Evolutionary conservation across 768 basidiomycete species (phyloP).

Genomic region (Serendipita sp.): DNA sequence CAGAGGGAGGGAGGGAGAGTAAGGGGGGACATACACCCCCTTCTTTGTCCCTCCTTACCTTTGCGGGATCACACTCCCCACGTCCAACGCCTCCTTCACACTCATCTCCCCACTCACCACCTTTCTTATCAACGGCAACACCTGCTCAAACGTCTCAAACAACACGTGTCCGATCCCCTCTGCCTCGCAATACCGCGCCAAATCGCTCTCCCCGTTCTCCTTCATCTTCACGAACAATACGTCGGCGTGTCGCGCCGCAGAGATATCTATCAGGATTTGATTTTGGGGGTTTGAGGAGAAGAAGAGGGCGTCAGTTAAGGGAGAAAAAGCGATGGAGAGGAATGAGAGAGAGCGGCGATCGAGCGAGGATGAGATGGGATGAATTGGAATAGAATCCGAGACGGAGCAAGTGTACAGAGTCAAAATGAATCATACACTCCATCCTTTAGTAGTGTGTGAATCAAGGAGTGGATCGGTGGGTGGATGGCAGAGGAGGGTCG

Average conservation of each 20-base stretch:
- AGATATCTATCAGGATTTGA: slow-evolving; percentile 48
- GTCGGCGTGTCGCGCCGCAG: slow-evolving; percentile 84
- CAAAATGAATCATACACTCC: no score
- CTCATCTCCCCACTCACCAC: neutral
- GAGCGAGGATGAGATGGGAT: no score
- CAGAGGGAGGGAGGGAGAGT: no score
- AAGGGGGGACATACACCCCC: neutral
- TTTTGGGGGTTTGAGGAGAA: no score
- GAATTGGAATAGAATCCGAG: no score
- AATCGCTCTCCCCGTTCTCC: slow-evolving; percentile 63
- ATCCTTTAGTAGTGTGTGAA: no score
- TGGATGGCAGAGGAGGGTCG: no score
- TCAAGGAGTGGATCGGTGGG: no score
- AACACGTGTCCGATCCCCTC: slow-evolving; percentile 67
- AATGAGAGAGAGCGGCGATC: no score
- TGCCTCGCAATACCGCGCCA: slow-evolving; percentile 65
- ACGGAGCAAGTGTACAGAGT: no score
- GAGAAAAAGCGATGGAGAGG: no score
- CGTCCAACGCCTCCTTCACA: neutral
- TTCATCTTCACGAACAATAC: slow-evolving; percentile 88
- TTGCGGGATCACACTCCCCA: neutral
- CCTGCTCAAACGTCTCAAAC: slow-evolving; percentile 56
- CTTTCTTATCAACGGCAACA: slow-evolving; percentile 21
- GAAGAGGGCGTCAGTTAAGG: no score
- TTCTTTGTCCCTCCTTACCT: neutral